Percentiles rank a stretch among this genome's conserved stretches.
These are phyloP conservation scores for Suillus luteus DNA, from an alignment of 768 basidiomycete genomes.

Conservation along the genomic window DNA sequence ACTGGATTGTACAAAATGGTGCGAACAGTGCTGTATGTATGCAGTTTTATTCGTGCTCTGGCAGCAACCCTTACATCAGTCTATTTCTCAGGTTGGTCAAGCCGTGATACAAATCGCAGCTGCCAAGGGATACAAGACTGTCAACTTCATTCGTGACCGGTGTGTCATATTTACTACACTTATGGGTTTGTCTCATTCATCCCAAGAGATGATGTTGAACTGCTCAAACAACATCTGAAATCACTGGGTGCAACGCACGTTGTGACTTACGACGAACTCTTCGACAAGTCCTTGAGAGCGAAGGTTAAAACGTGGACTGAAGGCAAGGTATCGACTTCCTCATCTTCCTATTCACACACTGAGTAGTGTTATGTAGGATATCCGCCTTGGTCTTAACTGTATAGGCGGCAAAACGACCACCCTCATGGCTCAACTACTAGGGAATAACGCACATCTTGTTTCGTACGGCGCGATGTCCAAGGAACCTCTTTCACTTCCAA, in stretches of 20 bases:
- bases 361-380: conserved; percentile 28
- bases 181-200: conserved; percentile 5
- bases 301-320: conserved; percentile 65
- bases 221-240: conserved; percentile 51
- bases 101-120: conserved; percentile 87
- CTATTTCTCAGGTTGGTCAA: conserved; percentile 65
- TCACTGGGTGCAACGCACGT: conserved; percentile 75
- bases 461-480: conserved; percentile 94
- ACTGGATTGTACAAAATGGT: conserved; percentile 87
- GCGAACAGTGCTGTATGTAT: conserved; percentile 79
- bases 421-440: conserved; percentile 67
- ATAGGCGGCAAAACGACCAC: conserved; percentile 69
- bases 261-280: conserved; percentile 74
- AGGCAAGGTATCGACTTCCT: conserved; percentile 48
- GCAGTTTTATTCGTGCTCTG: conserved; percentile 25
- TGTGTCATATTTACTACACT: conserved; percentile 29
- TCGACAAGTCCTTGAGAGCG: conserved; percentile 53
- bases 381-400: conserved; percentile 56
- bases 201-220: conserved; percentile 52
- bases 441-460: conserved; percentile 69
- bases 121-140: conserved; percentile 65
- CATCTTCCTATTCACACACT: conserved; percentile 16
- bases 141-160: conserved; percentile 82
- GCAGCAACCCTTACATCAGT: conserved; percentile 8
- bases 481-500: conserved; percentile 73